Percentiles rank a stretch among this genome's conserved stretches.
phyloP scores from a whole-genome alignment of 257 asterid genomes.

The Scutellaria minor region DNA sequence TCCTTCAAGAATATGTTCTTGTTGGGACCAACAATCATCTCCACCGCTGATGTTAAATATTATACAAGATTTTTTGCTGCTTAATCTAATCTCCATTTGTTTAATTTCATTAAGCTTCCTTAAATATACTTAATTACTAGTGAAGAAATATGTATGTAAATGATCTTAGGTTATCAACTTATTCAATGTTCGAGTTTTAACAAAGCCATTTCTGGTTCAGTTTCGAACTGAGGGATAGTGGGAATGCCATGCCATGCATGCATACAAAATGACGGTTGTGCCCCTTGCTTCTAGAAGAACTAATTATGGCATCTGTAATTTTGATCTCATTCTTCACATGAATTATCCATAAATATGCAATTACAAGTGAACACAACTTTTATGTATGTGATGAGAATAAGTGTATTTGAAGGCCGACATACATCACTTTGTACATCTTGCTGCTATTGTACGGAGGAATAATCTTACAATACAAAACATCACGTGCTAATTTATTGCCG shows the following conservation, averaged over 20 bases:
- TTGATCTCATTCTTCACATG: background rate
- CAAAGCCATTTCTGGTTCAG: background rate
- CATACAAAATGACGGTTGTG: background rate
- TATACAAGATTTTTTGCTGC: constrained; percentile 26
- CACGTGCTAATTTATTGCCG: no score
- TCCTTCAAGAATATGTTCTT: constrained; percentile 48
- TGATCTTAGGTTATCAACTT: no score
- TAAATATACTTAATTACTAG: no score
- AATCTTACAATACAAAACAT: no score
- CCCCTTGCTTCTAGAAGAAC: background rate
- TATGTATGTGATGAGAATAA: no score
- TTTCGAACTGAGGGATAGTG: background rate
- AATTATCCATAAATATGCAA: background rate
- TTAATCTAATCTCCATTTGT: background rate
- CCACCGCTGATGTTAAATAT: constrained; percentile 32
- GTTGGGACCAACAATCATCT: constrained; percentile 33
- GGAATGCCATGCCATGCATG: no score
- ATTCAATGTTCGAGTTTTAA: background rate
- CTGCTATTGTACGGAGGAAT: no score
- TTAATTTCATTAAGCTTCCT: no score
- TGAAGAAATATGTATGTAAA: no score
- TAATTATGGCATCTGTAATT: background rate
- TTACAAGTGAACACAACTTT: no score
- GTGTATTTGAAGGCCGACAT: no score
- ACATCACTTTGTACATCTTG: no score